Evolutionary conservation across 2,329 filamentous ascomycete species (phyloP), one percentile per base, ranked within the genome.

Genomic region (Incumbomyces lentus): DNA sequence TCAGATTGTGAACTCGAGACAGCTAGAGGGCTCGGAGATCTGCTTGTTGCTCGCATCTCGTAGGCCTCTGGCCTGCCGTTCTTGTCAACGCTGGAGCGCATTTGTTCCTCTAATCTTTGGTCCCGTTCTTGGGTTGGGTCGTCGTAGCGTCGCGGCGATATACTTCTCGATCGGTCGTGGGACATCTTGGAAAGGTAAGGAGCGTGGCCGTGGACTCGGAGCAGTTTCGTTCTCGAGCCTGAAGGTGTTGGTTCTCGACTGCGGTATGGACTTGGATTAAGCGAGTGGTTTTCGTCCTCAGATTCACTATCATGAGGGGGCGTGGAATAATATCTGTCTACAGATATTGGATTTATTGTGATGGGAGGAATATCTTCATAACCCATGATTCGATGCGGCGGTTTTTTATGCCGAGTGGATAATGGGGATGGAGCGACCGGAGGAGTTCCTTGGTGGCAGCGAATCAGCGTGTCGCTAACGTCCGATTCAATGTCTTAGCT

Each of bases 301-400:
- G 6, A 16, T 10, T 29, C 10, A 12, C 11, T 6, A n/a, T 35
- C 33, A 11, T 35, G 33, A 14, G 34, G 33, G n/a, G 33, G n/a
- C 29, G 34, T 22, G 16, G 32, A 29, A 35, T 45, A 45, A 38
- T 45, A 45, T 45, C 42, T 45, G 4, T 45, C 42, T 30, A 17
- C 12, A 30, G 42, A 31, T n/a, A 30, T n/a, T 6, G 18, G 19
- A 14, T 26, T 14, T 34, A 38, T 45, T 11, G 13, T 16, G 18
- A 17, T 13, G 31, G 26, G n/a, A 26, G 33, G 12, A 30, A 18
- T 4, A 5, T 17, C 22, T 17, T n/a, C 3, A 38, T 29, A 37
- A 10, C 12, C 22, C 22, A 29, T 12, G 33, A 13, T 37, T 34
- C 26, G 42, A 13, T 30, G 13, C 42, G 42, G 42, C n/a, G 29